A percentile compares a stretch with the other conserved stretches of the same genome.
These are phyloP conservation scores for Pisolithus microcarpus DNA, from an alignment of 768 basidiomycete genomes.

Conservation along the genomic window DNA sequence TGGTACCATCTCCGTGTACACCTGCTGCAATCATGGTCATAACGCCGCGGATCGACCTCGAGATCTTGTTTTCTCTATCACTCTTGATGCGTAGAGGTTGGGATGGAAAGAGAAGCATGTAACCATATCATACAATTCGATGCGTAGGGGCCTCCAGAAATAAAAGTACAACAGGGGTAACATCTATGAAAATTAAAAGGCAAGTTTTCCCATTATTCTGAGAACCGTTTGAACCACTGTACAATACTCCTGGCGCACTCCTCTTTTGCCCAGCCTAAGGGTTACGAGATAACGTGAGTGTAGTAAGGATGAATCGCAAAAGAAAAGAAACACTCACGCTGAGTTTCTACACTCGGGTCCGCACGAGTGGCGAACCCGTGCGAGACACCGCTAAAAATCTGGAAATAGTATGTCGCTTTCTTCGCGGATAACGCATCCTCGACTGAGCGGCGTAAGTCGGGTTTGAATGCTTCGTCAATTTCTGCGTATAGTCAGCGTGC, in stretches of 20 bases:
- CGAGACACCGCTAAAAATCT: slow-evolving; percentile 42
- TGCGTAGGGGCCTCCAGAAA: too few relatives aligned
- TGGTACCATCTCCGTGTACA: too few relatives aligned
- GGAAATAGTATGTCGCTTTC: slow-evolving; percentile 49
- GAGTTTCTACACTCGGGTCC: slow-evolving; percentile 19
- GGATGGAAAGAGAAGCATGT: too few relatives aligned
- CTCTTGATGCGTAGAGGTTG: too few relatives aligned
- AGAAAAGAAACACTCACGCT: slow-evolving; percentile 11
- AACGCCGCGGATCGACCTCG: too few relatives aligned
- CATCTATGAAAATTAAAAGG: too few relatives aligned
- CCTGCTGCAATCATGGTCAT: too few relatives aligned
- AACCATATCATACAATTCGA: too few relatives aligned
- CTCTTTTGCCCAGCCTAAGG: slow-evolving; percentile 53
- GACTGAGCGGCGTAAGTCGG: slow-evolving; percentile 43
- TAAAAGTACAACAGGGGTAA: too few relatives aligned
- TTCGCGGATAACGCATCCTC: slow-evolving; percentile 49
- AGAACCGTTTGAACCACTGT: slow-evolving; percentile 46
- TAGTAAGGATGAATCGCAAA: background rate
- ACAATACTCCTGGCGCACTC: slow-evolving; percentile 46
- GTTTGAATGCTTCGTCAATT: slow-evolving; percentile 47
- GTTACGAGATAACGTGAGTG: background rate
- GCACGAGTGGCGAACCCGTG: slow-evolving; percentile 33
- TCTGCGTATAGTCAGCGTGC: slow-evolving; percentile 27
- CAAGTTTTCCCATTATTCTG: slow-evolving; percentile 1
- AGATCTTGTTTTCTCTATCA: too few relatives aligned